Percentiles rank a stretch among this genome's conserved stretches.
phyloP scores from a whole-genome alignment of 2,329 filamentous ascomycete genomes.

The Raffaelea albimanens region DNA sequence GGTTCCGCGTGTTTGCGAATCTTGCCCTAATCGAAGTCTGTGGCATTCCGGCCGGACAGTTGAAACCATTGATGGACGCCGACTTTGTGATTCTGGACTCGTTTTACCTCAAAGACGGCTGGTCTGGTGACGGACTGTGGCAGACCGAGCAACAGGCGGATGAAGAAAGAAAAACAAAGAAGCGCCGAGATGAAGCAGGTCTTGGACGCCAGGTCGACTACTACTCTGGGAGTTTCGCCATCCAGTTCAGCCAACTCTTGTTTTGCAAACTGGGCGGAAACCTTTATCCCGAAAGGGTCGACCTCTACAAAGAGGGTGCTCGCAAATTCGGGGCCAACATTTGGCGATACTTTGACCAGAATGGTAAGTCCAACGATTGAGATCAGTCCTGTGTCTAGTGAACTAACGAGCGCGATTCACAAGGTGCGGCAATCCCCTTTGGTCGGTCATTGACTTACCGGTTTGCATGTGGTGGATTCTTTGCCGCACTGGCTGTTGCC shows the following conservation, averaged over 20 bases:
- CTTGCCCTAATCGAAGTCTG: slow-evolving; percentile 5
- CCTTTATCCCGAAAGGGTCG: slow-evolving; percentile 24
- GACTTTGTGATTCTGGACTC: slow-evolving; percentile 8
- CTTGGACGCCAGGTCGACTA: slow-evolving; percentile 1
- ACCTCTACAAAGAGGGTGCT: slow-evolving; percentile 21
- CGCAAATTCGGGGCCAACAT: slow-evolving; percentile 24
- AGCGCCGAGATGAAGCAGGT: not conserved
- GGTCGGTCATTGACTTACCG: slow-evolving; percentile 35
- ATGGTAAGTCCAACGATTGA: slow-evolving; percentile 20
- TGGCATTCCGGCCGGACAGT: not conserved
- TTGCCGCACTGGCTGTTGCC: slow-evolving; percentile 26
- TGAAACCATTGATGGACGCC: not conserved
- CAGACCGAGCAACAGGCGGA: not conserved
- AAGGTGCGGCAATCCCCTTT: slow-evolving; percentile 34
- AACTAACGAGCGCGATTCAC: not conserved
- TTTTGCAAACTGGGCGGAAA: slow-evolving; percentile 26
- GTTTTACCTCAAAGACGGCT: slow-evolving; percentile 8
- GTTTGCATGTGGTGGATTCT: slow-evolving; percentile 33
- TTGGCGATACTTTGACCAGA: slow-evolving; percentile 31
- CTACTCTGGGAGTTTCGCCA: slow-evolving; percentile 16
- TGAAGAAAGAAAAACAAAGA: not conserved
- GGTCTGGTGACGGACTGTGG: slow-evolving; percentile 8
- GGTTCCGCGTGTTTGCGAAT: slow-evolving; percentile 10
- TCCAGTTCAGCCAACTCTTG: slow-evolving; percentile 23
- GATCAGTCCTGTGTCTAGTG: no score